Evolutionary conservation across 441 rosid genomes (phyloP), one percentile per base, ranked within the genome.

Genomic region (Syzygium malaccense): DNA sequence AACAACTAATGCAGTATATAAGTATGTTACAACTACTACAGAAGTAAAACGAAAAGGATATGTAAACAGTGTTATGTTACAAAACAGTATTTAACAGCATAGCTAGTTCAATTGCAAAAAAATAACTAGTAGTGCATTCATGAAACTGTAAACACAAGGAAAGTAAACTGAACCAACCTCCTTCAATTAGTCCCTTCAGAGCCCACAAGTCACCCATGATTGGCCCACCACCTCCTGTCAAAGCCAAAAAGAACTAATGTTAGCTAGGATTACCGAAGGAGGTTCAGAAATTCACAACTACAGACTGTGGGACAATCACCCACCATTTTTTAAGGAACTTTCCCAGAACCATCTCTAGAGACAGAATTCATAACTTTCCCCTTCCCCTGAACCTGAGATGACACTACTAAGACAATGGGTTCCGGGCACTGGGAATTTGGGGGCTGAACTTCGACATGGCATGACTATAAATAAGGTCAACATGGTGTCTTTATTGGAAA

Each of bases 151-250:
- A n/a, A 45, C 20, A 53, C 41, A n/a, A 23, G 87, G 19, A 51
- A n/a, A 26, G 33, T 12, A 85, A 55, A 53, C 41, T 32, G 26
- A 49, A 88, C 55, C 79, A 83, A 98, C 99, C 99, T 95, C 95
- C 99, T 89, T 97, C 99, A 86, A 96, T 95, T 55, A 98, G 94
- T 88, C 99, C 99, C 95, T 97, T 98, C 92, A 98, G 91, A 91
- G 99, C 99, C 99, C 99, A 98, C 89, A 98, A 93, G 93, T 98
- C 99, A 93, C 98, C 97, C 99, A 98, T 96, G 92, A 98, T 97
- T 84, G 99, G 99, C 37, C 99, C 99, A 85, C 99, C 98, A 84
- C 99, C 99, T 92, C 99, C 99, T 98, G 90, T 88, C 88, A 91
- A 92, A 91, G 86, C 88, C 86, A 87, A 91, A 41, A 92, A 87